Evolutionary conservation across 306 rosid species (phyloP).

Genomic region (Trifolium dubium): DNA sequence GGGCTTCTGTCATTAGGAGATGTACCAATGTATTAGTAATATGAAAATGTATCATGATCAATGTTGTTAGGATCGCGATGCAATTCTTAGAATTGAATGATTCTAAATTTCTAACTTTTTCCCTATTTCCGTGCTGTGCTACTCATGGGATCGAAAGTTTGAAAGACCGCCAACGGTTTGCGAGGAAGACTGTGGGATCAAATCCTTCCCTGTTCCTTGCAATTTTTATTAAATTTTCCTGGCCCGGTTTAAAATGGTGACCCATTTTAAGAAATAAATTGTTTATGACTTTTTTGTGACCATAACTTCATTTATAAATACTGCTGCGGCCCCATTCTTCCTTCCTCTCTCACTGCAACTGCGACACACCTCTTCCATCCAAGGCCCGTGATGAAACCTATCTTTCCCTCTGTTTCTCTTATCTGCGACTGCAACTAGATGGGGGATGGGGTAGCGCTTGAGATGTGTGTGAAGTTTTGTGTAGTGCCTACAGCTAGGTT

Average conservation of each 20-base stretch:
- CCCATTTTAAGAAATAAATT: not conserved
- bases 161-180: not conserved
- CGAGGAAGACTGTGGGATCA: not conserved
- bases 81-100: not conserved
- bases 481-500: not conserved
- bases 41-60: constrained; percentile 29
- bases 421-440: not conserved
- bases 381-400: not conserved
- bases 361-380: not conserved
- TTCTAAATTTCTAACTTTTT: not conserved
- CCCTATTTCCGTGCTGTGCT: not conserved
- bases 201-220: not conserved
- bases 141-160: not conserved
- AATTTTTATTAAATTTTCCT: not conserved
- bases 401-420: not conserved
- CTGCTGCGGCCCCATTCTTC: not conserved
- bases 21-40: constrained; percentile 21
- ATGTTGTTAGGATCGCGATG: not conserved
- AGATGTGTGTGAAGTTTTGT: not conserved
- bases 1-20: constrained; percentile 16
- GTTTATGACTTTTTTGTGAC: not conserved
- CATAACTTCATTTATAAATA: not conserved
- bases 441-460: not conserved
- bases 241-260: not conserved
- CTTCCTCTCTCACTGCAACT: not conserved